Evolutionary conservation across 2,329 filamentous ascomycete genomes (phyloP).

Genomic region (Colletotrichum lupini): DNA sequence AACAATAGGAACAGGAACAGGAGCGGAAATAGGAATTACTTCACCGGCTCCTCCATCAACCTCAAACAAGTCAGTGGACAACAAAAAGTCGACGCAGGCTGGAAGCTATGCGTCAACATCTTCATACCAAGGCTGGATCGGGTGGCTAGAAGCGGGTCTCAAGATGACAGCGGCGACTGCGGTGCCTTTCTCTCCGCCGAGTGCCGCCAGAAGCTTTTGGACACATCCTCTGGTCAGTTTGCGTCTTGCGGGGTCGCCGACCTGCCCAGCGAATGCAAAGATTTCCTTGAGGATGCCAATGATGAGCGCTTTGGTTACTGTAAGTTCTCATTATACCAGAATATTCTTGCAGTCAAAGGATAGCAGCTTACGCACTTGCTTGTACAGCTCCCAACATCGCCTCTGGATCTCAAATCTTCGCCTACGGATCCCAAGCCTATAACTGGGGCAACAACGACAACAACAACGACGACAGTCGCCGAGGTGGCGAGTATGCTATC

Average conservation of each 20-base stretch:
- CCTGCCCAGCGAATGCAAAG: neutral
- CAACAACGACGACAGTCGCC: neutral
- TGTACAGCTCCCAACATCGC: neutral
- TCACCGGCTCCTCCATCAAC: neutral
- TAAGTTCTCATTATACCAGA: neutral
- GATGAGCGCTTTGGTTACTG: neutral
- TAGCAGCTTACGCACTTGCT: neutral
- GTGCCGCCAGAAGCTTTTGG: neutral
- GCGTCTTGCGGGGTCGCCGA: neutral
- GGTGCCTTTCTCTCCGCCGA: neutral
- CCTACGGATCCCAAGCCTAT: neutral
- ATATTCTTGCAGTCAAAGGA: neutral
- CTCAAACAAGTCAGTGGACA: neutral
- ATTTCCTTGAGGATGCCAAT: neutral
- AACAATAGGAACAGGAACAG: neutral
- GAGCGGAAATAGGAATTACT: neutral
- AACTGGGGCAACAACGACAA: neutral
- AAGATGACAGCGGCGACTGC: neutral
- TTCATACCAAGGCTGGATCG: neutral
- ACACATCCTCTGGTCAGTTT: neutral
- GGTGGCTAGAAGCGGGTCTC: neutral
- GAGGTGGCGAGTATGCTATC: neutral
- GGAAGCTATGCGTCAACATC: neutral
- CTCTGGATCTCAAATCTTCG: neutral
- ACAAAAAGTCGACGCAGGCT: neutral